A percentile compares a stretch with the other conserved stretches of the same genome.
Conservation (phyloP, 2,329 filamentous ascomycete species). For the Exophiala viscosa region DNA sequence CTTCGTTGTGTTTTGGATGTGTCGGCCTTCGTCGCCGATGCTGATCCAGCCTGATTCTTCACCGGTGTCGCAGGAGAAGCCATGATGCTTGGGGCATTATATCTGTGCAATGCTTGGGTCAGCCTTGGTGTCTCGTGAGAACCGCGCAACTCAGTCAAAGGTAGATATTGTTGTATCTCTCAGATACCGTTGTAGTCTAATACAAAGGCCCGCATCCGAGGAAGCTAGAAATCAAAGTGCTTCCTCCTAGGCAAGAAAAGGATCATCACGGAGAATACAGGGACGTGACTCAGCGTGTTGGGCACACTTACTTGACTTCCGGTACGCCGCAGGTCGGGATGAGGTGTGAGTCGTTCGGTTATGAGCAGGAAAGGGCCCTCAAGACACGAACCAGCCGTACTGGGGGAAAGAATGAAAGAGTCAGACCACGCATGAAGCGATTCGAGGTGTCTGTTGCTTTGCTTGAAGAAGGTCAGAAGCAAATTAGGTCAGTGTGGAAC, state of each 20-base stretch:
- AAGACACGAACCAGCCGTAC: not conserved
- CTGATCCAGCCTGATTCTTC: conserved; percentile 12
- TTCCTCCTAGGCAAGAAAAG: conserved; percentile 44
- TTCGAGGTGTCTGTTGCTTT: not conserved
- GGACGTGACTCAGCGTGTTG: conserved; percentile 14
- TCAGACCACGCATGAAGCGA: not conserved
- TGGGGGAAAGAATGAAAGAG: not conserved
- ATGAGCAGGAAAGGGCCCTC: no score
- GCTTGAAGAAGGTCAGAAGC: not conserved
- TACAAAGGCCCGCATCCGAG: conserved; percentile 56
- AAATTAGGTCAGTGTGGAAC: not conserved
- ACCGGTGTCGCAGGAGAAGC: conserved; percentile 21
- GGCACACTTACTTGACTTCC: conserved; percentile 24
- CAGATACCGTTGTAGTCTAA: conserved; percentile 99
- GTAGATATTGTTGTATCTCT: conserved; percentile 35
- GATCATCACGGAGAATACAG: conserved; percentile 45
- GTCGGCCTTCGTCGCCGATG: conserved; percentile 10
- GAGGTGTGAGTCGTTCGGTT: not conserved
- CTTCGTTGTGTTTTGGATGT: conserved; percentile 23
- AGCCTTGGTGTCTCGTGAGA: conserved; percentile 5
- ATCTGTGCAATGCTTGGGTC: conserved; percentile 20
- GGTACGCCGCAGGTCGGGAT: conserved; percentile 12
- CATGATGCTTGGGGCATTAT: conserved; percentile 31
- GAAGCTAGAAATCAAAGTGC: conserved; percentile 52
- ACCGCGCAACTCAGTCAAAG: conserved; percentile 5